Evolutionary conservation across 768 basidiomycete species (phyloP).

Genomic region (Hortiboletus flavorubellus): DNA sequence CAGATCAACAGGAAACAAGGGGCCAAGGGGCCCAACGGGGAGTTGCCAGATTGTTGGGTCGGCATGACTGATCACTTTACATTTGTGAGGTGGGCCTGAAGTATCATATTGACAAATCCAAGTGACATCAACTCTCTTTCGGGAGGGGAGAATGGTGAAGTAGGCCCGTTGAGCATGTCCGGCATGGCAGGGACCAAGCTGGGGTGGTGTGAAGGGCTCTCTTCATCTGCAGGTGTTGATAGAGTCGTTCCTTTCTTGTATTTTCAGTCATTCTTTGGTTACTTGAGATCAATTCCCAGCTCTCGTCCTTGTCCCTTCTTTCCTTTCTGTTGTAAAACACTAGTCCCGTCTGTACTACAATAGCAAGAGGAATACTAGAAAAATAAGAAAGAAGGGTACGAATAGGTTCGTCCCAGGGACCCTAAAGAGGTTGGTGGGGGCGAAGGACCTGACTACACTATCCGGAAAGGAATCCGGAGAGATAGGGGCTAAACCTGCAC

Average conservation of each 20-base stretch:
- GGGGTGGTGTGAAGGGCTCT: background rate
- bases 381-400: too few species aligned
- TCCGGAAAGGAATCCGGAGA: too few species aligned
- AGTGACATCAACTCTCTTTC: conserved; percentile 24
- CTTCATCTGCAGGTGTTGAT: conserved; percentile 30
- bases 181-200: conserved; percentile 9
- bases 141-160: conserved; percentile 1
- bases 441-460: too few species aligned
- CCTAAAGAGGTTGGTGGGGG: too few species aligned
- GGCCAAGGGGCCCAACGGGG: conserved; percentile 15
- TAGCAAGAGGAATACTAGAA: too few species aligned
- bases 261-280: conserved; percentile 35
- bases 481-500: too few species aligned
- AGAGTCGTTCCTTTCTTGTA: conserved; percentile 29
- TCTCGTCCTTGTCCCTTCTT: conserved; percentile 38
- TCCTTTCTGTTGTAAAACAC: conserved; percentile 40
- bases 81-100: conserved; percentile 22
- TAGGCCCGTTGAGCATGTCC: conserved; percentile 1
- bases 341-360: too few species aligned
- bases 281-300: conserved; percentile 56
- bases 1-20: conserved; percentile 24
- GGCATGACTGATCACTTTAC: conserved; percentile 26
- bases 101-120: conserved; percentile 23
- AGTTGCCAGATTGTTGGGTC: conserved; percentile 18
- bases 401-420: too few species aligned